Evolutionary conservation across 257 asterid genomes (phyloP), one percentile per base, ranked within the genome.

Genomic region (Salvia rosmarinus): DNA sequence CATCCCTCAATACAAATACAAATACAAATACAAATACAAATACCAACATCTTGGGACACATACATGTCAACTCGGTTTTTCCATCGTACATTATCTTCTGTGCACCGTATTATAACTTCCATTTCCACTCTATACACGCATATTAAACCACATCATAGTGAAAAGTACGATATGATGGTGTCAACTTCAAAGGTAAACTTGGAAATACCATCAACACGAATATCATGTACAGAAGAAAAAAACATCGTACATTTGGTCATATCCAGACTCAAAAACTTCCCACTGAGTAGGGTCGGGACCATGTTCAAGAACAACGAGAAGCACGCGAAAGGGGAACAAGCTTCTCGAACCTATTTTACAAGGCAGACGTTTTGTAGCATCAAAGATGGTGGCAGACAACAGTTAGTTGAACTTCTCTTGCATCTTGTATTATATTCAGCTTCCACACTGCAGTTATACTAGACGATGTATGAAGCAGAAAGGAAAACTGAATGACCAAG

Each of bases 381-480:
- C 30, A 43, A 43, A 43, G 49, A 43, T 43, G 49, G 11, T 3
- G 49, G 4, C 17, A 43, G 13, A 13, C 49, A 43, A 43, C 49
- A 43, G 51, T 4, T 46, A 13, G 16, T 52, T 52, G 14, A 21
- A 52, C 34, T 47, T n/a, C n/a, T 47, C 54, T 49, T 49, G 55
- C 54, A 47, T n/a, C 20, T 46, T 46, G 20, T 46, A 46, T n/a
- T 46, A 46, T 46, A 46, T 49, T 30, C 58, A 51, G 2, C 58
- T 51, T 5, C 23, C 55, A 6, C 14, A 23, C 55, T 16, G 19
- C 49, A 19, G 67, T 47, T 35, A 54, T 19, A 69, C 32, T 59
- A 66, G 12, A 43, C 39, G 17, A 56, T 60, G 71, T 63, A 49
- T 69, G 25, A 66, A n/a, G 60, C 14, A 49, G 23, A 46, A 47